These are phyloP conservation scores for Coemansia sp. DNA, from an alignment of 192 early-diverging fungal genomes.

Conservation along the genomic window DNA sequence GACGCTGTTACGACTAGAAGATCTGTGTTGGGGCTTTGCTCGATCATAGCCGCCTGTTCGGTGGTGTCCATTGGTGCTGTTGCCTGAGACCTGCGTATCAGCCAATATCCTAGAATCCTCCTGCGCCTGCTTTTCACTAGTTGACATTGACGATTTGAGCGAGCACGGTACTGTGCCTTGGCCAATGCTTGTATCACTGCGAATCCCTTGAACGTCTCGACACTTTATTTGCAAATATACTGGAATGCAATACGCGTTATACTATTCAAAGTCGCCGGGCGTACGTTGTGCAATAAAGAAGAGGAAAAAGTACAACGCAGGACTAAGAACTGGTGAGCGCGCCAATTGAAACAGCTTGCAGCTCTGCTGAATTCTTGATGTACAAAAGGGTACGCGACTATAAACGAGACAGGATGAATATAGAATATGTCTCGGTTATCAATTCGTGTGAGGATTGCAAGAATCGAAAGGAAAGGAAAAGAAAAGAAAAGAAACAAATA, in stretches of 20 bases:
- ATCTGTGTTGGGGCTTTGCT: neutral
- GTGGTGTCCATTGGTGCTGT: neutral
- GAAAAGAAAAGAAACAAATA: neutral
- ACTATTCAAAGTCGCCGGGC: neutral
- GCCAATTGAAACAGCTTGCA: neutral
- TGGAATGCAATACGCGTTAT: neutral
- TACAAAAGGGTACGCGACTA: neutral
- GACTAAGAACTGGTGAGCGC: neutral
- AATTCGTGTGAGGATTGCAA: neutral
- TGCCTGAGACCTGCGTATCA: neutral
- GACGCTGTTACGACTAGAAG: slow-evolving; percentile 12
- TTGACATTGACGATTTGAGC: slow-evolving; percentile 1
- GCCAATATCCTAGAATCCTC: slow-evolving; percentile 2
- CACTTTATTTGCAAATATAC: neutral
- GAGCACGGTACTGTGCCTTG: neutral
- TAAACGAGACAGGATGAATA: neutral
- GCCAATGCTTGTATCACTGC: neutral
- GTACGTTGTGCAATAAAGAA: neutral
- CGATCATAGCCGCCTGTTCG: neutral
- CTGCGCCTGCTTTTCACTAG: neutral
- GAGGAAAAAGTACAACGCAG: neutral
- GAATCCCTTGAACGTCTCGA: neutral
- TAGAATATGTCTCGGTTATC: neutral
- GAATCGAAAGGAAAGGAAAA: slow-evolving; percentile 2
- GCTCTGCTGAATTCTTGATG: neutral